Evolutionary conservation across 2,329 filamentous ascomycete species (phyloP), one percentile per base, ranked within the genome.

Genomic region (Aspergillus versicolor): DNA sequence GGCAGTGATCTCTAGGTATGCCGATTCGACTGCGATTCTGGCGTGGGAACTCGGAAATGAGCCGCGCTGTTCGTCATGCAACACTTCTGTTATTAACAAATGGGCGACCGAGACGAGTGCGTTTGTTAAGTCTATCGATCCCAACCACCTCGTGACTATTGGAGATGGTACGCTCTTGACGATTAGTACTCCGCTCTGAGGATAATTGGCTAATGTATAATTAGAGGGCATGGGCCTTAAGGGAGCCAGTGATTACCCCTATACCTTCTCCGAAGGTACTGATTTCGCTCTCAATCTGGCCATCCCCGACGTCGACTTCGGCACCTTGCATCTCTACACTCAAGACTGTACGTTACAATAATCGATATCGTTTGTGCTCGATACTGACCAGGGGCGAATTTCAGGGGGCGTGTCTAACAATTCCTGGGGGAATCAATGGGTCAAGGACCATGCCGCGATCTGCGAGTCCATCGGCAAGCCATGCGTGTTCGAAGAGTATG

Each of bases 21-120:
- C 76, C 44, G 74, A 78, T 59, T 87, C 84, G 0, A 72, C 82
- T 0, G 81, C 86, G 0, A 79, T 89, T 49, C 83, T 89, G 61
- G 84, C 85, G 0, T 89, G 87, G 87, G 86, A 89, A 65, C 75
- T 89, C 2, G 83, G 78, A 56, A 89, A 89, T 63, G 87, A 89
- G 71, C 83, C 86, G 15, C 79, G 86, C 60, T 88, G 86, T 73
- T 76, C 79, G 9, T 80, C 82, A 13, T 89, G 87, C 67, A 73
- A 75, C 40, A 81, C 82, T 1, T 78, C 79, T 11, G 78, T 86
- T 21, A 77, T 89, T 56, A 80, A 79, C 34, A 76, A 82, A 45
- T 89, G 86, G 87, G 84, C 84, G 17, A 73, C 77, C 32, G 71
- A 72, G 5, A 84, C 81, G 2, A 85, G 82, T 22, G 73, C 77